Base-by-base conservation (phyloP, 192 early-diverging fungal species). In the Podila horticola region DNA sequence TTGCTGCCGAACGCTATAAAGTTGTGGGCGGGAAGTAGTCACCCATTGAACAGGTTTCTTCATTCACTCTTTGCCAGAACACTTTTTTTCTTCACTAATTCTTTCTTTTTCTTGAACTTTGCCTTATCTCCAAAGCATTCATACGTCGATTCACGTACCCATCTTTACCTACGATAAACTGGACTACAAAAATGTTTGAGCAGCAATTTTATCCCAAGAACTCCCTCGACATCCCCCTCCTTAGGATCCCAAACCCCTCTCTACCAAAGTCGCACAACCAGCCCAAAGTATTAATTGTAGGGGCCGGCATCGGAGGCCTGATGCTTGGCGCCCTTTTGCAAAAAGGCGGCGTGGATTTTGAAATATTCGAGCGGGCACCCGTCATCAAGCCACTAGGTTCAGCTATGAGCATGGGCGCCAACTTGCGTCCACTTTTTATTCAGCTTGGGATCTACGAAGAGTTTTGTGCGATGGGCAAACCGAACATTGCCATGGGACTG, bases 391-490 rank as follows among this genome's bases (percentile, higher is more conserved):
- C 64, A 6, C 24, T 51, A 50, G 64, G 64, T 0, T 66, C 64
- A 20, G 64, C 38, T 5, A 66, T 66, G 64, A 49, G 36, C 17
- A 48, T 66, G 13, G 64, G 64, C 5, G 41, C 64, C 5, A 48
- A 10, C 11, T n/a, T 66, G 12, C 12, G 29, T 29, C 41, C 64
- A 7, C 20, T 66, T 9, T 66, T 66, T 19, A 41, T 48, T n/a
- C 64, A 66, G 22, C 36, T 66, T 0, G 64, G 48, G 5, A 66
- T 66, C 28, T 66, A 66, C 15, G 48, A 66, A 8, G 64, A 66
- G 17, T 22, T 66, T 4, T 29, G 24, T 7, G 45, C 64, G 3
- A 0, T 66, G 9, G 64, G 64, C 2, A 66, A 66, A 20, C 49
- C 41, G 17, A 66, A 49, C 28, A 66, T 48, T 19, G 41, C 30